These are phyloP conservation scores for Fusarium sp. DNA, from an alignment of 2,329 filamentous ascomycete genomes.

Conservation along the genomic window DNA sequence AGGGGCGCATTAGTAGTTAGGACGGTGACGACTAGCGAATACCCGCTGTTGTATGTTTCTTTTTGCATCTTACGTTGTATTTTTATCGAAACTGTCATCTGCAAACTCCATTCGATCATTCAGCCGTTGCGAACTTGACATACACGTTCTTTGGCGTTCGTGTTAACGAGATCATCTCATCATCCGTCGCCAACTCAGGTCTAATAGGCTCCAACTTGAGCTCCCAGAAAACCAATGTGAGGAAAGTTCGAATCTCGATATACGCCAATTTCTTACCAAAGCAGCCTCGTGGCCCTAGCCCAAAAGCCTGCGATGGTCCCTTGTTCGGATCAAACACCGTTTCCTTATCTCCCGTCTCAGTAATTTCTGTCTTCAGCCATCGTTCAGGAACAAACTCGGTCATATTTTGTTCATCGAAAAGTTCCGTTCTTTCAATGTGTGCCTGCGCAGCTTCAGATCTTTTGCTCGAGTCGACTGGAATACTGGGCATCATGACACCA, in stretches of 20 bases:
- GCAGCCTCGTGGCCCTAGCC: constrained; percentile 30
- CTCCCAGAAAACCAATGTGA: constrained; percentile 19
- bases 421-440: background rate
- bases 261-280: constrained; percentile 37
- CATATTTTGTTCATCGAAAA: constrained; percentile 42
- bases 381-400: constrained; percentile 50
- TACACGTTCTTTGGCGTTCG: constrained; percentile 24
- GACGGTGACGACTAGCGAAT: background rate
- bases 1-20: background rate
- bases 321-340: constrained; percentile 22
- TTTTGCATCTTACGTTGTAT: background rate
- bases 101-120: too few species aligned
- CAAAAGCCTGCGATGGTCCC: constrained; percentile 32
- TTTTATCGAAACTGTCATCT: too few species aligned
- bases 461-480: constrained; percentile 28
- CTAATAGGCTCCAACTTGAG: constrained; percentile 1
- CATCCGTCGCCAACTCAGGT: constrained; percentile 5
- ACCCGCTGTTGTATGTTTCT: background rate
- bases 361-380: constrained; percentile 45
- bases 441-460: constrained; percentile 8
- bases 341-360: background rate
- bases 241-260: constrained; percentile 23
- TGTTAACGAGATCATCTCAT: constrained; percentile 19
- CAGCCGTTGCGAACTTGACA: background rate
- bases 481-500: constrained; percentile 32